Conservation (phyloP, 2,329 filamentous ascomycete species). For the Exophiala phaeomuriformis region DNA sequence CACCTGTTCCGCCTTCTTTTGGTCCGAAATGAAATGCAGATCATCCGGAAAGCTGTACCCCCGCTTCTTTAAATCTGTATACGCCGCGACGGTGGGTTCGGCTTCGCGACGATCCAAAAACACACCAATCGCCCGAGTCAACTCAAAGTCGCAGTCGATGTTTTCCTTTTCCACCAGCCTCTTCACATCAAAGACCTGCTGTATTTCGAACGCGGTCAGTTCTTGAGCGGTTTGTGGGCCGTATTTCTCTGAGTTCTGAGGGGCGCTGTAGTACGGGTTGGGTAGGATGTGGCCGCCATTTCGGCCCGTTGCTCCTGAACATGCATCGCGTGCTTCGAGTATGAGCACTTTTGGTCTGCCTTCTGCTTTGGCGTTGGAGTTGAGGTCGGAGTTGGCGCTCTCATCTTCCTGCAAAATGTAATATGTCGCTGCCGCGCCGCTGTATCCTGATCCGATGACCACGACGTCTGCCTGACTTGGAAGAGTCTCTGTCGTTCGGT, state of each 20-base stretch:
- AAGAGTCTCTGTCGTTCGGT: conserved; percentile 17
- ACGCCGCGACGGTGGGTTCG: conserved; percentile 30
- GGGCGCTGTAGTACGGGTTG: conserved; percentile 36
- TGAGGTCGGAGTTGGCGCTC: background rate
- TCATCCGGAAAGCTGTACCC: conserved; percentile 29
- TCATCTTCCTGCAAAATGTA: conserved; percentile 33
- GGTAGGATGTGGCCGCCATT: conserved; percentile 43
- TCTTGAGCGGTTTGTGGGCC: conserved; percentile 35
- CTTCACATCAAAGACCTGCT: conserved; percentile 37
- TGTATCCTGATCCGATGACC: conserved; percentile 44
- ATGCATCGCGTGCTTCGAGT: conserved; percentile 37
- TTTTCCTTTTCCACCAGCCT: conserved; percentile 35
- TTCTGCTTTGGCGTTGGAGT: background rate
- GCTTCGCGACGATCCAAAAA: conserved; percentile 31
- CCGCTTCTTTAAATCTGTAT: conserved; percentile 28
- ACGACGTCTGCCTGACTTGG: conserved; percentile 44
- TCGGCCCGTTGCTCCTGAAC: conserved; percentile 41
- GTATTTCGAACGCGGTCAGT: conserved; percentile 36
- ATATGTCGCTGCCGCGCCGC: conserved; percentile 41
- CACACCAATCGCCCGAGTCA: conserved; percentile 37
- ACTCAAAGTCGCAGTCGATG: conserved; percentile 39
- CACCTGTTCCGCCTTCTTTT: conserved; percentile 18
- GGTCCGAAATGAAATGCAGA: conserved; percentile 26
- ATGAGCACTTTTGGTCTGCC: conserved; percentile 32
- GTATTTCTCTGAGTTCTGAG: conserved; percentile 30